Conservation (phyloP, 2,329 filamentous ascomycete genomes). For the Camillea tinctor region DNA sequence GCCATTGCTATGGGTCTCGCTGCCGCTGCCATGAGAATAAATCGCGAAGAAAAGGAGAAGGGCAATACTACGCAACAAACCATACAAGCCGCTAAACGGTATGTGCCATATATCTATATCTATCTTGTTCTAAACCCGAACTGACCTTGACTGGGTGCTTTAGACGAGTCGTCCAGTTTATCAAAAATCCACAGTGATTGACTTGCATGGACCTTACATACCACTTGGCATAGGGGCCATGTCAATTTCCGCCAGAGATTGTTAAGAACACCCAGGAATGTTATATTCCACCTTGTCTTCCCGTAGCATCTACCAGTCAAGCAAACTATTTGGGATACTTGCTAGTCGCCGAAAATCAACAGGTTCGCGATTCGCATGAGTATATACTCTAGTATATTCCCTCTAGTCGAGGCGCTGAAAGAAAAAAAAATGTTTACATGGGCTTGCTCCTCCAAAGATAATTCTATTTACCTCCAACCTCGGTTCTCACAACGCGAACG, state of each 20-base stretch:
- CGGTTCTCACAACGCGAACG: conserved; percentile 38
- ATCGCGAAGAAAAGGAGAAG: conserved; percentile 59
- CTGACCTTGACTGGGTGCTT: background rate
- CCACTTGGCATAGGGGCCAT: too few species aligned
- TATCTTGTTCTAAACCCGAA: background rate
- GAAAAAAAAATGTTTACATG: too few species aligned
- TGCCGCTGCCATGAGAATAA: conserved; percentile 57
- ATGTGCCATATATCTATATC: conserved; percentile 4
- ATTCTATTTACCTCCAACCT: background rate
- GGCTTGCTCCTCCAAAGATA: too few species aligned
- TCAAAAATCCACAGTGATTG: background rate
- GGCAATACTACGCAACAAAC: conserved; percentile 52
- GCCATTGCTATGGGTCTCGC: conserved; percentile 55
- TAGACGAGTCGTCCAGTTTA: background rate
- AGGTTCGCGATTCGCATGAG: too few species aligned
- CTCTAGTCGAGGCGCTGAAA: too few species aligned
- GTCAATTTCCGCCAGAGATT: too few species aligned
- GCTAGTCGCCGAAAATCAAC: too few species aligned
- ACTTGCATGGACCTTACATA: background rate
- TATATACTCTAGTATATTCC: too few species aligned
- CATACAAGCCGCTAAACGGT: conserved; percentile 47
- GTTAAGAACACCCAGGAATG: too few species aligned
- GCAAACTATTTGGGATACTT: too few species aligned
- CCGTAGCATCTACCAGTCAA: too few species aligned
- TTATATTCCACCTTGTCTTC: too few species aligned